Percentiles rank a stretch among this genome's conserved stretches.
phyloP scores from a whole-genome alignment of 1,139 yeast genomes.

The Kluyveromyces sp. region DNA sequence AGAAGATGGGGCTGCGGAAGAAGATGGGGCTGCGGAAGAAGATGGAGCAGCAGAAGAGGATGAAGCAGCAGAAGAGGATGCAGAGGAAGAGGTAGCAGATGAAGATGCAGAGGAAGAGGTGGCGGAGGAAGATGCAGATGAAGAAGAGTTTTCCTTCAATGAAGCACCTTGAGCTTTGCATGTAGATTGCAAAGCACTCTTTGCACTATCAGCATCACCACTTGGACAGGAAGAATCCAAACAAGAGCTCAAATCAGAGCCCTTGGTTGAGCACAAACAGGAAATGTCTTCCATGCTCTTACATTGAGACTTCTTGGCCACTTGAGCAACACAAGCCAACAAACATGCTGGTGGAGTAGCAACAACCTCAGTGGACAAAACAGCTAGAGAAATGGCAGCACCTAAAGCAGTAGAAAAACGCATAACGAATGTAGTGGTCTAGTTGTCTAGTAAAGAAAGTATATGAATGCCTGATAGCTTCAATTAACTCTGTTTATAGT shows the following conservation, averaged over 20 bases:
- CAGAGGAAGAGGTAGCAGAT: slow-evolving; percentile 27
- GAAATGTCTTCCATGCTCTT: slow-evolving; percentile 44
- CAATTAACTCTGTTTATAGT: no score
- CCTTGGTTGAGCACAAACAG: slow-evolving; percentile 57
- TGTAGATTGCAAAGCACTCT: slow-evolving; percentile 44
- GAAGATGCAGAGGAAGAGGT: slow-evolving; percentile 32
- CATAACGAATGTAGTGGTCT: slow-evolving; percentile 18
- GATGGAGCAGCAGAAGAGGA: slow-evolving; percentile 13
- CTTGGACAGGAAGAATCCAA: slow-evolving; percentile 59
- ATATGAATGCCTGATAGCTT: no score
- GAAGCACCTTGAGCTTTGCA: slow-evolving; percentile 41
- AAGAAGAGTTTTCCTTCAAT: slow-evolving; percentile 28
- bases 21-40: slow-evolving; percentile 9
- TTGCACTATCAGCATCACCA: slow-evolving; percentile 50
- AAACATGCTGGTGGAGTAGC: slow-evolving; percentile 89
- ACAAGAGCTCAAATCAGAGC: slow-evolving; percentile 47
- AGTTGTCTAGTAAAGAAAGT: neutral
- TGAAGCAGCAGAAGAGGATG: slow-evolving; percentile 23
- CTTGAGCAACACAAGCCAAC: slow-evolving; percentile 76
- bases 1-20: slow-evolving; percentile 11
- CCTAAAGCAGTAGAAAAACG: slow-evolving; percentile 34
- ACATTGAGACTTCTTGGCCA: slow-evolving; percentile 50
- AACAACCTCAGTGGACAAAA: slow-evolving; percentile 41
- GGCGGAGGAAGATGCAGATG: slow-evolving; percentile 29
- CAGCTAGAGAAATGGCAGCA: slow-evolving; percentile 44